Percentiles rank a stretch among this genome's conserved stretches.
These are phyloP conservation scores for Aspergillus felis DNA, from an alignment of 2,329 filamentous ascomycete species.

Conservation along the genomic window DNA sequence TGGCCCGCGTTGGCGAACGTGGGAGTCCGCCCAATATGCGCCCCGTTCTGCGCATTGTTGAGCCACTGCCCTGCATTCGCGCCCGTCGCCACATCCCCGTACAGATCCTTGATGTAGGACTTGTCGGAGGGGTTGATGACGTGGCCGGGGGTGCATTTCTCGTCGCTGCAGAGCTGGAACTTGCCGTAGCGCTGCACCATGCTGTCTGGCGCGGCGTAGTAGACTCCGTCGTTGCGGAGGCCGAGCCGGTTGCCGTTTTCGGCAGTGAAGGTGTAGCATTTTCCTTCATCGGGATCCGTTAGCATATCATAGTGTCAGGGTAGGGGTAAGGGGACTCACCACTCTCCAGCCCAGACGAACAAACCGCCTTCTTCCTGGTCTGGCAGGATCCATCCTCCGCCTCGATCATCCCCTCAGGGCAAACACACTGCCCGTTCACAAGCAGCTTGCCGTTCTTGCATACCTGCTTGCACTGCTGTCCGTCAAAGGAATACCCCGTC, in stretches of 20 bases:
- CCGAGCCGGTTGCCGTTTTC: constrained; percentile 9
- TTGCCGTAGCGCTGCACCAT: constrained; percentile 8
- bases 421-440: constrained; percentile 8
- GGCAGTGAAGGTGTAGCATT: constrained; percentile 11
- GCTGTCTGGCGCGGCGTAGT: constrained; percentile 3
- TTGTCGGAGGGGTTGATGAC: constrained; percentile 4
- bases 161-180: constrained; percentile 11
- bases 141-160: constrained; percentile 1
- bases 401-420: not conserved
- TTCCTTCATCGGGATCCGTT: not conserved
- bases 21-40: constrained; percentile 7
- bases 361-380: not conserved
- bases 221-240: constrained; percentile 6
- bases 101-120: constrained; percentile 7
- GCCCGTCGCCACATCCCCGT: constrained; percentile 5
- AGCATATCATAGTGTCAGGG: not conserved
- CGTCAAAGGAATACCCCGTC: constrained; percentile 5
- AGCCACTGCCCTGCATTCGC: constrained; percentile 7
- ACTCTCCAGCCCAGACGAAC: constrained; percentile 2
- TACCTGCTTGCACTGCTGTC: constrained; percentile 4
- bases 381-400: constrained; percentile 1
- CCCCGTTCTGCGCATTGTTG: constrained; percentile 7
- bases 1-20: constrained; percentile 2
- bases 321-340: constrained; percentile 3
- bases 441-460: constrained; percentile 7